These are phyloP conservation scores for Amylocystis lapponica DNA, from an alignment of 768 basidiomycete species.

Conservation along the genomic window DNA sequence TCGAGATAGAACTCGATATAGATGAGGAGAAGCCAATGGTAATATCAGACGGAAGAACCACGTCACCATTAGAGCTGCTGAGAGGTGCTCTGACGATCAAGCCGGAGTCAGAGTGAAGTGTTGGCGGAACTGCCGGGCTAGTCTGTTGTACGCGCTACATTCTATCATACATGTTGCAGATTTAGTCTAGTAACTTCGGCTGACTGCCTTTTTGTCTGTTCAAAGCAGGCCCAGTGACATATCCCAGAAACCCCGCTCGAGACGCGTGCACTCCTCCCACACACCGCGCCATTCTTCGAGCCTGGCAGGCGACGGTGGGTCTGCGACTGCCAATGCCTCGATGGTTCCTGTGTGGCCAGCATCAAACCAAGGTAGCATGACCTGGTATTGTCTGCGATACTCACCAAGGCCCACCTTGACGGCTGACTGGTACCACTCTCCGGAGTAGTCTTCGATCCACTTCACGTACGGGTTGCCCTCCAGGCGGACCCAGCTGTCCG, in stretches of 20 bases:
- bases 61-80: too few species aligned
- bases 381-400: too few species aligned
- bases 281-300: constrained; percentile 63
- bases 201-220: too few species aligned
- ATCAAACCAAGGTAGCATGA: constrained; percentile 7
- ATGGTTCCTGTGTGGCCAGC: constrained; percentile 57
- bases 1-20: too few species aligned
- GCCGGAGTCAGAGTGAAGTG: too few species aligned
- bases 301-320: constrained; percentile 56
- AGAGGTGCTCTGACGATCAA: too few species aligned
- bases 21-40: too few species aligned
- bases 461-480: constrained; percentile 68
- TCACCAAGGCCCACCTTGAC: constrained; percentile 70
- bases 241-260: constrained; percentile 91
- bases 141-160: too few species aligned
- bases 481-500: constrained; percentile 47
- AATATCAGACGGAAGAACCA: too few species aligned
- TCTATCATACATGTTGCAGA: too few species aligned
- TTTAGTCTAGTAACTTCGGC: too few species aligned
- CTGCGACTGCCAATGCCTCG: constrained; percentile 53
- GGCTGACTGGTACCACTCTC: constrained; percentile 63
- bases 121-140: too few species aligned
- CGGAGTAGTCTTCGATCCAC: constrained; percentile 81
- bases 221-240: constrained; percentile 40
- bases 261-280: constrained; percentile 68